A percentile compares a stretch with the other conserved stretches of the same genome.
Conservation (phyloP, 75 land plant species). For the Selaginella tamariscina region DNA sequence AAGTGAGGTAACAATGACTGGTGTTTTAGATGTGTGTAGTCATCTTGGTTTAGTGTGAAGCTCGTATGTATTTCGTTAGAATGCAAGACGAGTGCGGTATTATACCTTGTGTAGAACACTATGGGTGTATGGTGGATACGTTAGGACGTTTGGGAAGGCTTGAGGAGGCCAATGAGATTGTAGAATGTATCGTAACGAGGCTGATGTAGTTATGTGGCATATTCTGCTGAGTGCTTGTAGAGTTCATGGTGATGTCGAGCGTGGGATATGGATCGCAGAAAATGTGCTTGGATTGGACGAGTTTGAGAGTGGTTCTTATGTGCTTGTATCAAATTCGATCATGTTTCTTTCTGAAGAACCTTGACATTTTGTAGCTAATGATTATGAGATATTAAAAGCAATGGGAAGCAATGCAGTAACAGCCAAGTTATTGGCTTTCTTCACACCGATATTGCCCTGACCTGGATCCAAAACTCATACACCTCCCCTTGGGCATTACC, state of each 20-base stretch:
- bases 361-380: no score
- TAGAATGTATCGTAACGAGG: background rate
- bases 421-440: no score
- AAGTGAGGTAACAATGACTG: background rate
- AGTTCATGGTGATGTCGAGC: background rate
- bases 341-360: no score
- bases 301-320: no score
- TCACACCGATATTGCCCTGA: no score
- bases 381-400: no score
- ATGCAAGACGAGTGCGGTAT: background rate
- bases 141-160: background rate
- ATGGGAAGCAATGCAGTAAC: no score
- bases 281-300: no score
- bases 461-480: no score
- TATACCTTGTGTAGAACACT: background rate
- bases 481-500: no score
- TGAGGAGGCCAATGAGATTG: background rate
- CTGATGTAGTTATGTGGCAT: background rate
- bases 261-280: no score
- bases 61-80: background rate
- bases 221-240: background rate
- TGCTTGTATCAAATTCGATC: no score
- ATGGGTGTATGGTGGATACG: background rate
- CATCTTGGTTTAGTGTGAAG: background rate
- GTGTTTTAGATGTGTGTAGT: background rate